phyloP scores from a whole-genome alignment of 2,329 filamentous ascomycete species.

The Diaporthe australafricana region DNA sequence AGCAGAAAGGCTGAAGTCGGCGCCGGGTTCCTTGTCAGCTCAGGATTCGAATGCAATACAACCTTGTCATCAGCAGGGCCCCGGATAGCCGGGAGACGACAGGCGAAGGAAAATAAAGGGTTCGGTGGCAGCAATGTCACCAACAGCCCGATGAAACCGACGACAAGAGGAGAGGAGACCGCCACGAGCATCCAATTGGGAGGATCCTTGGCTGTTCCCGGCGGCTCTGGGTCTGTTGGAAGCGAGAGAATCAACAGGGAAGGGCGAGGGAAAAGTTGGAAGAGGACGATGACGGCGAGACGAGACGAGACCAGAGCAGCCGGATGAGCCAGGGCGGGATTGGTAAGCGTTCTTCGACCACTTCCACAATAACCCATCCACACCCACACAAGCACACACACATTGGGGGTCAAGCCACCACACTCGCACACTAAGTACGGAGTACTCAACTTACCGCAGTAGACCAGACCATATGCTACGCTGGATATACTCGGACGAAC shows the following conservation, averaged over 20 bases:
- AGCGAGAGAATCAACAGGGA: conserved; percentile 7
- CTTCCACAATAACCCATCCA: neutral
- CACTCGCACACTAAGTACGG: neutral
- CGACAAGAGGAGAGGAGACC: conserved; percentile 1
- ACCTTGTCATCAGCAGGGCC: conserved; percentile 8
- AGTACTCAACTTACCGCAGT: neutral
- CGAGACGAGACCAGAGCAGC: neutral
- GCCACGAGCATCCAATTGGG: conserved; percentile 11
- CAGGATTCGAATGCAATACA: conserved; percentile 8
- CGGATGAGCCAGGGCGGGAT: conserved; percentile 4
- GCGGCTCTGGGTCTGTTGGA: conserved; percentile 18
- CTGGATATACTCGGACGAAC: neutral
- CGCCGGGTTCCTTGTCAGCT: conserved; percentile 11
- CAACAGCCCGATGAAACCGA: conserved; percentile 27
- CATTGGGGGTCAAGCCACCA: neutral
- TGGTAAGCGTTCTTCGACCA: conserved; percentile 20
- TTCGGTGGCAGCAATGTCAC: conserved; percentile 21
- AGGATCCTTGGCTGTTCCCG: neutral
- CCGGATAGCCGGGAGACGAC: conserved; percentile 18
- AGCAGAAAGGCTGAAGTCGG: conserved; percentile 13
- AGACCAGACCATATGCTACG: neutral
- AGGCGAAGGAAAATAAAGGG: neutral
- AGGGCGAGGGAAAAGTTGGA: conserved; percentile 20
- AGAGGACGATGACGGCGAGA: conserved; percentile 20
- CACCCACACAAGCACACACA: neutral